Percentiles rank a stretch among this genome's conserved stretches.
Conservation (phyloP, 78 protist species). For the Polysphondylium violaceum region DNA sequence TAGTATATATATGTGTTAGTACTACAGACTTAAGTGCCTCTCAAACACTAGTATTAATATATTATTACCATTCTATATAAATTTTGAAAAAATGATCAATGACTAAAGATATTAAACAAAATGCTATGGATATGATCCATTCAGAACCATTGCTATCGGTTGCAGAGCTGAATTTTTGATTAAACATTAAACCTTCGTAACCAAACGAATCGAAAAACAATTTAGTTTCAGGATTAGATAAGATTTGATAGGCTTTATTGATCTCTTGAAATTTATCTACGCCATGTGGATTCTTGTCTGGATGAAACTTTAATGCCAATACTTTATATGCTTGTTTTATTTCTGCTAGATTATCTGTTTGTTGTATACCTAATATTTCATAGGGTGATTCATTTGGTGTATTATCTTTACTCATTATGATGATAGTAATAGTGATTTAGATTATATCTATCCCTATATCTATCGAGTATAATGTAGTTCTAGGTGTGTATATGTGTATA, state of each 20-base stretch:
- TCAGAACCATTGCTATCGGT: constrained; percentile 24
- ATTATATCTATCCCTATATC: no score
- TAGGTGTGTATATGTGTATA: no score
- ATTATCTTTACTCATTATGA: no score
- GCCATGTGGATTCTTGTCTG: constrained; percentile 77
- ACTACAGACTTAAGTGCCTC: background rate
- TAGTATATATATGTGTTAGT: background rate
- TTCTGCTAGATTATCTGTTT: constrained; percentile 56
- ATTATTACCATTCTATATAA: constrained; percentile 55
- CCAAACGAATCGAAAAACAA: constrained; percentile 69
- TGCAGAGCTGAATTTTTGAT: constrained; percentile 19
- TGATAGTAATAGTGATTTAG: no score
- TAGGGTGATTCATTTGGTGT: constrained; percentile 76
- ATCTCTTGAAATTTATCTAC: constrained; percentile 67
- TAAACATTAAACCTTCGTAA: constrained; percentile 68
- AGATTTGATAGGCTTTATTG: constrained; percentile 70
- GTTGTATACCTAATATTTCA: constrained; percentile 52
- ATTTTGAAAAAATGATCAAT: constrained; percentile 44
- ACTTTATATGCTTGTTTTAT: constrained; percentile 83
- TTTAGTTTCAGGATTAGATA: constrained; percentile 59
- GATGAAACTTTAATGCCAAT: constrained; percentile 86
- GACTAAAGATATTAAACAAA: constrained; percentile 20
- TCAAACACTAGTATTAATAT: background rate
- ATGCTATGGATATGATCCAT: constrained; percentile 52
- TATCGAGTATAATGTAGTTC: no score